phyloP scores from a whole-genome alignment of 371 early-diverging fungal species.

The Rhizopus arrhizus region DNA sequence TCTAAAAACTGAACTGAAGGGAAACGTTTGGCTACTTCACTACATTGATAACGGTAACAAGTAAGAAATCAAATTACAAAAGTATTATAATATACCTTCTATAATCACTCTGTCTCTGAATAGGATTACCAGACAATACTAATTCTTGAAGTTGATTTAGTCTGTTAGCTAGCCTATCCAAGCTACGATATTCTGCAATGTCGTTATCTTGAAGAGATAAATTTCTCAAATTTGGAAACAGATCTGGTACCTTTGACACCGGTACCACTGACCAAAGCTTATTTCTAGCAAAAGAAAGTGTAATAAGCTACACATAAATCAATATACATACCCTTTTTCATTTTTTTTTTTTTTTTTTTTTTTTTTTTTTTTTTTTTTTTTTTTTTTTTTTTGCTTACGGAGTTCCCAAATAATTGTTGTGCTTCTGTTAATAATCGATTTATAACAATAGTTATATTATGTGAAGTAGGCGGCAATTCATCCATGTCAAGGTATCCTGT shows the following conservation, averaged over 20 bases:
- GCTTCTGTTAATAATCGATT: slow-evolving; percentile 55
- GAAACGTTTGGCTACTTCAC: slow-evolving; percentile 24
- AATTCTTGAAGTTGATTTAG: slow-evolving; percentile 52
- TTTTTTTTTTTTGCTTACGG: slow-evolving; percentile 17
- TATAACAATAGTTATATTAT: slow-evolving; percentile 40
- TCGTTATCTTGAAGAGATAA: slow-evolving; percentile 62
- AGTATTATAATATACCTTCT: slow-evolving; percentile 16
- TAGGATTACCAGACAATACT: slow-evolving; percentile 57
- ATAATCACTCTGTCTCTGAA: slow-evolving; percentile 34
- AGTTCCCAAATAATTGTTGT: slow-evolving; percentile 52
- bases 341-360: not conserved
- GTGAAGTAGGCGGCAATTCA: slow-evolving; percentile 41
- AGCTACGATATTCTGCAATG: slow-evolving; percentile 47
- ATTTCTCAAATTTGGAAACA: slow-evolving; percentile 57
- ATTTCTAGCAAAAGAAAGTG: slow-evolving; percentile 59
- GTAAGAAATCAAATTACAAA: no score
- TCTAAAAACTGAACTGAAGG: slow-evolving; percentile 26
- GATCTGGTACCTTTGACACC: slow-evolving; percentile 40
- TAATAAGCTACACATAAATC: slow-evolving; percentile 46
- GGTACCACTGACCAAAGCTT: slow-evolving; percentile 47
- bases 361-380: not conserved
- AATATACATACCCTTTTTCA: not conserved
- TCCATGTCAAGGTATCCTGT: slow-evolving; percentile 55
- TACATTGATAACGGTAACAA: not conserved
- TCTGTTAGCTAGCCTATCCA: slow-evolving; percentile 49